Evolutionary conservation across 2,329 filamentous ascomycete genomes (phyloP), one percentile per base, ranked within the genome.

Genomic region (Pseudohalonectria lignicola): DNA sequence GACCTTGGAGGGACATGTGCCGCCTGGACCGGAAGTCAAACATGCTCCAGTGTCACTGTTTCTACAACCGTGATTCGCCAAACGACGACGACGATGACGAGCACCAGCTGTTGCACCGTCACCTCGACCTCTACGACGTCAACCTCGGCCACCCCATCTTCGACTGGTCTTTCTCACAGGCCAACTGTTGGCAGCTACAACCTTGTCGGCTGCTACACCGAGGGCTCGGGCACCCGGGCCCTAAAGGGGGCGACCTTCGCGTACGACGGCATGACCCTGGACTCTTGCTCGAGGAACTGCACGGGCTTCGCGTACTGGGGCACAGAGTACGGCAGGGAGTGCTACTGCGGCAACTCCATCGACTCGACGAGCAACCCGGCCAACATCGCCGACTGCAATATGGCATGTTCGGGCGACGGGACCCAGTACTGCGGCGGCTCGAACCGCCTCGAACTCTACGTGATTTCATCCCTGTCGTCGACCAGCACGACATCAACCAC

Each of bases 251-350:
- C 54, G 4, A 45, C 53, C 4, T 64, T 61, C 36, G 63, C 60
- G 16, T 63, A 66, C 43, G 63, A 71, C 29, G 53, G 54, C 17
- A 71, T 71, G 67, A 71, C 67, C 2, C 51, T 69, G 9, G 66
- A 69, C 40, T 57, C 52, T 31, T 72, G 68, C 49, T 58, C 61
- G 54, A 43, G 44, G 2, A 66, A 62, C 51, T 72, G 67, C 54
- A 60, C 58, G 3, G 57, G 55, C 1, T 71, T 60, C 47, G 54
- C 57, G 37, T 69, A 66, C 46, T 71, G 60, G 56, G 68, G 62
- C 4, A 66, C 66, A 9, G 67, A 72, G 47, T 71, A 66, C 43
- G 64, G 66, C 11, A 55, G 63, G 16, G 67, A 72, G 49, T 71
- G 67, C 49, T 71, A 67, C 46, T 73, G 68, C 49, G 67, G 66